Percentiles rank a stretch among this genome's conserved stretches.
These are phyloP conservation scores for Chrysoporthe deuterocubensis DNA, from an alignment of 2,329 filamentous ascomycete genomes.

Conservation along the genomic window DNA sequence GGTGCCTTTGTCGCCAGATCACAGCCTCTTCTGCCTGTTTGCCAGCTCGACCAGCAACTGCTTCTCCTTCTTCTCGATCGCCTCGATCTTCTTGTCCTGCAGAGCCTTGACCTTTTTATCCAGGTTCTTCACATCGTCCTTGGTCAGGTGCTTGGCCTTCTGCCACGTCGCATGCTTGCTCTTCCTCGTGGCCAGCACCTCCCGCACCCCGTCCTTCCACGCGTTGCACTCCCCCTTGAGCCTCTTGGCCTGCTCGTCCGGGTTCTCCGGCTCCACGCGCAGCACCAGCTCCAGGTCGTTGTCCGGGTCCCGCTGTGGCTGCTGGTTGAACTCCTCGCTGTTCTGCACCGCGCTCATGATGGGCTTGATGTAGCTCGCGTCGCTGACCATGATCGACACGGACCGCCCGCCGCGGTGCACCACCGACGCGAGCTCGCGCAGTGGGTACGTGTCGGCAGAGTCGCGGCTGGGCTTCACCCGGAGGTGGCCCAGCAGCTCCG, in stretches of 20 bases:
- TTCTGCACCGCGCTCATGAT: conserved; percentile 60
- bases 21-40: conserved; percentile 31
- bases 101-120: conserved; percentile 54
- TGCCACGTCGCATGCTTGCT: conserved; percentile 55
- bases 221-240: conserved; percentile 52
- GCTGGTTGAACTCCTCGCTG: conserved; percentile 61
- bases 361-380: conserved; percentile 52
- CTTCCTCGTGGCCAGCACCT: conserved; percentile 51
- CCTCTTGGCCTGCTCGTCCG: conserved; percentile 49
- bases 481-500: conserved; percentile 52
- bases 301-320: conserved; percentile 61
- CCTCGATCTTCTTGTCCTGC: conserved; percentile 58
- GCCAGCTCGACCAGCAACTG: conserved; percentile 48
- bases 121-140: conserved; percentile 47
- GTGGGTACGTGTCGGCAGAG: conserved; percentile 45
- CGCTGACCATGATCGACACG: conserved; percentile 44
- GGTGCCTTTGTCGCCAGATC: not conserved
- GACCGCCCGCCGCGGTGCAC: conserved; percentile 50
- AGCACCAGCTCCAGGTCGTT: conserved; percentile 63
- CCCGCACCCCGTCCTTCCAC: conserved; percentile 56
- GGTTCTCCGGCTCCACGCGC: conserved; percentile 55
- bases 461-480: conserved; percentile 43
- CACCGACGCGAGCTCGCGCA: conserved; percentile 60
- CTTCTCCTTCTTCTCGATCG: conserved; percentile 55
- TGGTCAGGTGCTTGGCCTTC: conserved; percentile 47